Base-by-base conservation (phyloP, 306 rosid genomes). In the Argentina anserina region DNA sequence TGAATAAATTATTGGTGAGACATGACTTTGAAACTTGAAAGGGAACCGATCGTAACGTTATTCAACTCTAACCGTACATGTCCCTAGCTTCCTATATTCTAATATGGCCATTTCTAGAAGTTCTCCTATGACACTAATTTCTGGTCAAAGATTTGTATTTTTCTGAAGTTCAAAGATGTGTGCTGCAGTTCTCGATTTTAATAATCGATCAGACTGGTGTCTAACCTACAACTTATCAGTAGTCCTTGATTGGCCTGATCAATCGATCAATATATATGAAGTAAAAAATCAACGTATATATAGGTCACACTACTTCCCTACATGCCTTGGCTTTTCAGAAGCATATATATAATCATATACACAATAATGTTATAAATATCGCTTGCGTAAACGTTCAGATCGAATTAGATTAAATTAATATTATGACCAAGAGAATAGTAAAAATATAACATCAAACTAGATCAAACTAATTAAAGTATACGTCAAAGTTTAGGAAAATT, bases 121-220 rank as follows among this genome's bases (percentile, higher is more conserved):
- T 23, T 52, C 64, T 36, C 29, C 20, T 0, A 7, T 43, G 1
- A 50, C 34, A 36, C 42, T 53, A 61, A 61, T 61, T 34, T 70
- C 75, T 3, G 41, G 75, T 53, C 75, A 55, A 70, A 53, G 74
- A 53, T 53, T 53, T 53, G 37, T 23, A 14, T 53, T 49, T 7
- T 12, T 49, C 21, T 7, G 1, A 36, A 53, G 5, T 70, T 70
- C 39, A 53, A 36, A 55, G 5, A 23, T 14, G 39, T 2, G 10
- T 36, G 53, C 42, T 40, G 40, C 15, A 55, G n/a, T 56, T 2
- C n/a, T 71, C 75, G n/a, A n/a, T n/a, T n/a, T 26, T 3, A 58
- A 33, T 14, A 5, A 29, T n/a, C n/a, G n/a, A n/a, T 58, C 55
- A 41, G 65, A 53, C 41, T 15, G 17, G 46, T 12, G 63, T 28